Evolutionary conservation across 495 filamentous ascomycete species (phyloP).

Genomic region (Darksidea phi): DNA sequence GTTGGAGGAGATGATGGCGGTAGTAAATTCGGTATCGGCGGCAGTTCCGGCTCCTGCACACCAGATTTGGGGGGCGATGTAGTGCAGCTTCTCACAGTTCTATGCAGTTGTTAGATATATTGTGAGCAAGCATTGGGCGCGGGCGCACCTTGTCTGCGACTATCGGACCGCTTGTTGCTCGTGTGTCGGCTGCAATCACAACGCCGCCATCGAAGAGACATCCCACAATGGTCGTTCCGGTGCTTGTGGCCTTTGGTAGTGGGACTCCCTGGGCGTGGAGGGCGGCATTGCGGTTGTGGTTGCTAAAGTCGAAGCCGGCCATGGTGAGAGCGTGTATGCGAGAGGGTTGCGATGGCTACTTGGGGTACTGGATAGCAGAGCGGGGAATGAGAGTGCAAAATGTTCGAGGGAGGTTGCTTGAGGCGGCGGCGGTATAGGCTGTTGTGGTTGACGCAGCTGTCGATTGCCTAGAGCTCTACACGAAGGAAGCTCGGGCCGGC

Average conservation of each 20-base stretch:
- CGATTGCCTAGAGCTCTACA: slow-evolving; percentile 17
- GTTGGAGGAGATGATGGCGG: slow-evolving; percentile 95
- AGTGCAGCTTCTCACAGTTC: slow-evolving; percentile 99
- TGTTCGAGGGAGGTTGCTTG: neutral
- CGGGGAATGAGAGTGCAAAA: too few species aligned
- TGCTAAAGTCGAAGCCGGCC: slow-evolving; percentile 99
- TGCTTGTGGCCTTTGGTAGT: slow-evolving; percentile 95
- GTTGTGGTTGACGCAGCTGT: slow-evolving; percentile 24
- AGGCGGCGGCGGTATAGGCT: neutral
- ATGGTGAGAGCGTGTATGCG: slow-evolving; percentile 52
- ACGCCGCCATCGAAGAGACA: slow-evolving; percentile 97
- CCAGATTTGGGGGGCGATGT: slow-evolving; percentile 98
- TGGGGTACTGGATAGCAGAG: too few species aligned
- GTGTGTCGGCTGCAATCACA: slow-evolving; percentile 95
- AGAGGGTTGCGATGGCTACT: too few species aligned
- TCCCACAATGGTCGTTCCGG: slow-evolving; percentile 98
- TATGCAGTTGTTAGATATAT: slow-evolving; percentile 33
- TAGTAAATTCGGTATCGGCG: slow-evolving; percentile 99
- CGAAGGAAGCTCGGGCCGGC: neutral
- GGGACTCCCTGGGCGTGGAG: slow-evolving; percentile 91
- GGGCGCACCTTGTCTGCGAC: slow-evolving; percentile 87
- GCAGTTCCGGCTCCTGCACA: slow-evolving; percentile 98
- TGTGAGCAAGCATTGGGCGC: neutral
- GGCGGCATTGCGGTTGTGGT: slow-evolving; percentile 96
- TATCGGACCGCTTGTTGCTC: slow-evolving; percentile 95